Evolutionary conservation across 192 early-diverging fungal genomes (phyloP), one percentile per base, ranked within the genome.

Genomic region (Backusella tuberculispora): DNA sequence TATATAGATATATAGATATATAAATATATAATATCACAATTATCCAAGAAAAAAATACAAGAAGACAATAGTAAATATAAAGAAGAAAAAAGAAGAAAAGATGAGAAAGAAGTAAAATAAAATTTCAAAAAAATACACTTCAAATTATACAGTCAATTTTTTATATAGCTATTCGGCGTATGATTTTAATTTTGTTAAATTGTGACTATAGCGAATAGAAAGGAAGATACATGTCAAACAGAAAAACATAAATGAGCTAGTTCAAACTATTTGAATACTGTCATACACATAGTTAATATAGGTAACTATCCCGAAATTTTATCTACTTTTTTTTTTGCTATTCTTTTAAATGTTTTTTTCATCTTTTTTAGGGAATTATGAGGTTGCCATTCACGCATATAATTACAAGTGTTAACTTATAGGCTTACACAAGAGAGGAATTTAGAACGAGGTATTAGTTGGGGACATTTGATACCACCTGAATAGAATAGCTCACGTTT

Each of bases 161-260:
- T 60, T 60, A 12, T 60, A 60, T 60, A 19, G 45, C 12, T 24
- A 60, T 60, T 60, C 53, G 53, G 53, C 26, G 53, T 60, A 26
- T 60, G 53, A 60, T 60, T 60, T 60, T 60, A 60, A 24, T 60
- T 60, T 60, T 26, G 53, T 60, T 21, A 60, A 24, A 60, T 60
- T 60, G 53, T 60, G 53, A 60, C 21, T 26, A 24, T 60, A 60
- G 21, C 53, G 26, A 60, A 60, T 43, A 43, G 42, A 24, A 60
- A 12, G 24, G 3, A 60, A 60, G 53, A 60, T 60, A 60, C 21
- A 60, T 60, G 53, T 60, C 53, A 60, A 60, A 60, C 53, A 60
- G 53, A 26, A 60, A 60, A 60, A 24, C 21, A 60, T 26, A 26
- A 60, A n/a, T 12, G 26, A 19, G 21, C 26, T 26, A 26, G 21